phyloP scores from a whole-genome alignment of 2,329 filamentous ascomycete species.

The Colletotrichum paranaense region DNA sequence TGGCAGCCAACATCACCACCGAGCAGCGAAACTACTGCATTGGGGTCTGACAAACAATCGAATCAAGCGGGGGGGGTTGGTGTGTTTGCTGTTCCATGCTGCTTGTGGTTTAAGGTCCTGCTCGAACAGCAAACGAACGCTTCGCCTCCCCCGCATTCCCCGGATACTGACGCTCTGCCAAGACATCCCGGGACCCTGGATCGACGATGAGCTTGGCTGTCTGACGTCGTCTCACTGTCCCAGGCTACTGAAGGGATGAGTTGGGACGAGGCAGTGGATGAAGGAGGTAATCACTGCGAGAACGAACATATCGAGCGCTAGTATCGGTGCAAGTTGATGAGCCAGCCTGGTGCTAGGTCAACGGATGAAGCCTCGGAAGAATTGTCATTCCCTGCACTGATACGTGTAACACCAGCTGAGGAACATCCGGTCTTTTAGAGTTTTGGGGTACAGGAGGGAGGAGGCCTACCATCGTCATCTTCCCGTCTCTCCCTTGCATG shows the following conservation, averaged over 20 bases:
- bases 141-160: slow-evolving; percentile 5
- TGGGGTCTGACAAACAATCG: not conserved
- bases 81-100: not conserved
- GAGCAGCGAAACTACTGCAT: not conserved
- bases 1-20: not conserved
- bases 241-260: too few relatives aligned
- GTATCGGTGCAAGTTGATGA: not conserved
- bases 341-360: not conserved
- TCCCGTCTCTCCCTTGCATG: not conserved
- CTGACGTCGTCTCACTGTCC: slow-evolving; percentile 24
- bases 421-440: not conserved
- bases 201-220: slow-evolving; percentile 1
- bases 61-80: not conserved
- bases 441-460: not conserved
- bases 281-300: not conserved
- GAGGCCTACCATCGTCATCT: not conserved
- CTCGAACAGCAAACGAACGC: not conserved
- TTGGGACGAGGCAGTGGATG: slow-evolving; percentile 10
- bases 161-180: not conserved
- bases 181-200: slow-evolving; percentile 14
- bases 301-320: not conserved
- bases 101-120: not conserved
- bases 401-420: not conserved
- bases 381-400: not conserved
- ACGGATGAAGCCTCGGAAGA: not conserved